Evolutionary conservation across 169 alveolate genomes (phyloP), one percentile per base, ranked within the genome.

Genomic region (Besnoitia besnoiti): DNA sequence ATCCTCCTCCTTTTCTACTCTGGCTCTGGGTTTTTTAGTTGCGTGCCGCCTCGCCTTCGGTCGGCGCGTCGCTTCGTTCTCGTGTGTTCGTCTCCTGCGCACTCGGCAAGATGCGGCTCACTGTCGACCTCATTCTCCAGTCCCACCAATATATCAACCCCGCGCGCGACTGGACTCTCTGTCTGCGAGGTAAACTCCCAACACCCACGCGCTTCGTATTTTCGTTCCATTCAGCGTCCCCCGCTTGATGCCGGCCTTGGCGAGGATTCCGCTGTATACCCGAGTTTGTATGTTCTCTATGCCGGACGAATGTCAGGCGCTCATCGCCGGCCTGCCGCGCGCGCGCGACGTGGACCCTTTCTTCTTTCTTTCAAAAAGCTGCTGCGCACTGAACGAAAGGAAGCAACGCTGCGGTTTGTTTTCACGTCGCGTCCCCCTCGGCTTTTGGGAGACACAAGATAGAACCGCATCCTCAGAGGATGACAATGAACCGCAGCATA

Each of bases 131-230:
- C 84, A 95, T 95, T 61, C 94, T 90, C 51, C 95, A 95, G 50
- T 91, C 96, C 39, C 85, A 91, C 59, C 96, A 95, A 90, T 88
- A 91, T 51, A 75, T 67, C 76, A 94, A 90, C 61, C 96, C 96
- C 35, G 90, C 85, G 40, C 85, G 92, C 55, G 96, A 95, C 92
- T 90, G 94, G 91, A 95, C 95, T 1, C 87, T 95, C 33, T 67
- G 82, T 76, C 91, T 95, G 84, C 90, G 96, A 90, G 96, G 96
- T 95, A 84, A 33, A 85, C 37, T 16, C 37, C 35, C n/a, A n/a
- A n/a, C n/a, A 61, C 30, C 30, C 30, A 30, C 30, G 30, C 30
- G 30, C 76, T 61, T 30, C 30, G 76, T 61, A 61, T 61, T 61
- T 30, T 61, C n/a, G 30, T 30, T 61, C n/a, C 30, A 30, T 30